These are phyloP conservation scores for Pseudocercospora ulei DNA, from an alignment of 2,329 filamentous ascomycete genomes.

Conservation along the genomic window DNA sequence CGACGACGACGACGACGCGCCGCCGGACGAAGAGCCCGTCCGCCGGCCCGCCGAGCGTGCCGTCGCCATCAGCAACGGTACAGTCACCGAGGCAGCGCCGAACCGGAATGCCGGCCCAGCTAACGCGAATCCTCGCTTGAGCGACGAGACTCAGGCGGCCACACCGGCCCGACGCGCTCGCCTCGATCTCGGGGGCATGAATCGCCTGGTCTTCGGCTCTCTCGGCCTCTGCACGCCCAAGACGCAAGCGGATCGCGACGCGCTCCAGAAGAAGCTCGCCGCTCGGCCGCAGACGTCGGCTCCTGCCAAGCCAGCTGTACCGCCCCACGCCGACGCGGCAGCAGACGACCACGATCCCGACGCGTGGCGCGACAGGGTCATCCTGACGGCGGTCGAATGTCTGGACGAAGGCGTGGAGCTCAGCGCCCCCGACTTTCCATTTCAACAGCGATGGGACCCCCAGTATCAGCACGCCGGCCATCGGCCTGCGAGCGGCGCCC, in stretches of 20 bases:
- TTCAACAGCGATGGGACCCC: constrained; percentile 72
- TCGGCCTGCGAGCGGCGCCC: constrained; percentile 36
- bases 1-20: constrained; percentile 15
- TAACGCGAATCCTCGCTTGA: neutral
- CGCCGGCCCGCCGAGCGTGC: neutral
- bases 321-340: constrained; percentile 11
- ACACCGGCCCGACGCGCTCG: constrained; percentile 33
- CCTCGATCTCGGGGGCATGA: constrained; percentile 53
- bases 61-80: constrained; percentile 4
- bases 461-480: constrained; percentile 49
- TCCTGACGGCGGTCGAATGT: constrained; percentile 73
- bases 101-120: constrained; percentile 10
- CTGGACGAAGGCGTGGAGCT: constrained; percentile 58
- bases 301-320: constrained; percentile 26
- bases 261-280: constrained; percentile 48
- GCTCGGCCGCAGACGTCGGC: constrained; percentile 14
- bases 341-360: constrained; percentile 44
- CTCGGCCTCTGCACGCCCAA: constrained; percentile 61
- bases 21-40: constrained; percentile 9
- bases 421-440: constrained; percentile 75
- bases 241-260: constrained; percentile 57
- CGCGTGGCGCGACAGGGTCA: constrained; percentile 65
- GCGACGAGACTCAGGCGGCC: constrained; percentile 5
- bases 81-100: constrained; percentile 20
- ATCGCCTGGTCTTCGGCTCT: constrained; percentile 61